These are phyloP conservation scores for Peronosclerospora sorghi DNA, from an alignment of 352 stramenopile genomes.

Conservation along the genomic window DNA sequence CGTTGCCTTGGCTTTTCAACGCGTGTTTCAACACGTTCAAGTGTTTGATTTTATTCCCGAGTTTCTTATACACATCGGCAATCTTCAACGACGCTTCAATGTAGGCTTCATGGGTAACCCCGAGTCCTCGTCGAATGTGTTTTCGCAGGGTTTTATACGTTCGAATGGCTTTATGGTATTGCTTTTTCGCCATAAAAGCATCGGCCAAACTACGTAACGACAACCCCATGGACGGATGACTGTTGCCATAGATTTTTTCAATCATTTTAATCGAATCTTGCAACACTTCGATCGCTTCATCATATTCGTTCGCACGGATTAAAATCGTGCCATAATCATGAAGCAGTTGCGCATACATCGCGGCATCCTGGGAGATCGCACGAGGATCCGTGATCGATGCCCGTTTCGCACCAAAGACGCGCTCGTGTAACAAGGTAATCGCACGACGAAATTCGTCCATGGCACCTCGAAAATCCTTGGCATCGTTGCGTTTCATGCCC, in stretches of 20 bases:
- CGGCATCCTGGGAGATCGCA: constrained; percentile 58
- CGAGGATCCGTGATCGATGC: constrained; percentile 34
- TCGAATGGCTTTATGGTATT: constrained; percentile 52
- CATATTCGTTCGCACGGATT: constrained; percentile 56
- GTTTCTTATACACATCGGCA: constrained; percentile 55
- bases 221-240: constrained; percentile 67
- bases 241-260: constrained; percentile 66
- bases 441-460: constrained; percentile 59
- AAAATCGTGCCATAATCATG: constrained; percentile 72
- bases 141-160: constrained; percentile 66
- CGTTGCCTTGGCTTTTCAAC: constrained; percentile 35
- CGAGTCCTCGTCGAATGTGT: constrained; percentile 56
- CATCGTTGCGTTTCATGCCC: constrained; percentile 69
- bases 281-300: constrained; percentile 68
- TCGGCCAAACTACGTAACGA: constrained; percentile 67
- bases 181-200: constrained; percentile 65
- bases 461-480: constrained; percentile 28
- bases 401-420: constrained; percentile 51
- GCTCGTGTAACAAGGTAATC: constrained; percentile 52
- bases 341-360: constrained; percentile 66
- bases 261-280: constrained; percentile 65
- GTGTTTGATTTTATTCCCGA: constrained; percentile 40
- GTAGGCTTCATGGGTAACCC: constrained; percentile 58
- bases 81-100: constrained; percentile 63
- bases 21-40: constrained; percentile 46